Base-by-base conservation (phyloP, 176 grass and related monocot genomes). In the Areca catechu region DNA sequence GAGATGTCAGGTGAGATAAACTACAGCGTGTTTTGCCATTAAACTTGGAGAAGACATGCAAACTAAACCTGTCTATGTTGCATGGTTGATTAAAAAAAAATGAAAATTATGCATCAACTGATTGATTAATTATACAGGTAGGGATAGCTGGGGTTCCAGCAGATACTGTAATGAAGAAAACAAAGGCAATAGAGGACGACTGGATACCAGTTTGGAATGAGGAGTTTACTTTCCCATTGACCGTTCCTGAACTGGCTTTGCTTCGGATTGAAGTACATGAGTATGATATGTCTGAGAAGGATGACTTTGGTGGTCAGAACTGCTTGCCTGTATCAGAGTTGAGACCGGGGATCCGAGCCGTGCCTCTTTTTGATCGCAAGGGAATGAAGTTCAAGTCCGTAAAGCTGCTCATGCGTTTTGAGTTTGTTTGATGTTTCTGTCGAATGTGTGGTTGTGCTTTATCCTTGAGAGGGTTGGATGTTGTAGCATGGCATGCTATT, bases 211-310 rank as follows among this genome's bases (percentile, higher is more conserved):
- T 74, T n/a, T 96, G 91, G 91, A 78, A 66, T 3, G 86, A 96
- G 53, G 86, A 90, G 22, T 90, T 96, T 30, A 50, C 19, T 57
- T 96, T 95, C 80, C 18, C 15, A 0, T 63, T 95, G 60, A 81
- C 63, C 0, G 76, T 95, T 0, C 90, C 90, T 2, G 92, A 96
- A 71, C 75, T 96, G 0, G 92, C 92, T 15, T 58, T 96, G 77
- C 92, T 96, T 52, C 86, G 83, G 24, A 71, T 96, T 16, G 92
- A 85, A 76, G 86, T 79, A 66, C 86, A 85, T 15, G 86, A 96
- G 58, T 90, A 96, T 27, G 92, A 96, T 76, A 90, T 90, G 92
- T 96, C 92, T 0, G 92, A 90, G 43, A 96, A 85, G 83, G 92
- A 96, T 43, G 92, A 96, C 60, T 96, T 96, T 34, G 92, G 65